Evolutionary conservation across 129 eudicot genomes (phyloP).

Genomic region (Flaveria ramosissima): DNA sequence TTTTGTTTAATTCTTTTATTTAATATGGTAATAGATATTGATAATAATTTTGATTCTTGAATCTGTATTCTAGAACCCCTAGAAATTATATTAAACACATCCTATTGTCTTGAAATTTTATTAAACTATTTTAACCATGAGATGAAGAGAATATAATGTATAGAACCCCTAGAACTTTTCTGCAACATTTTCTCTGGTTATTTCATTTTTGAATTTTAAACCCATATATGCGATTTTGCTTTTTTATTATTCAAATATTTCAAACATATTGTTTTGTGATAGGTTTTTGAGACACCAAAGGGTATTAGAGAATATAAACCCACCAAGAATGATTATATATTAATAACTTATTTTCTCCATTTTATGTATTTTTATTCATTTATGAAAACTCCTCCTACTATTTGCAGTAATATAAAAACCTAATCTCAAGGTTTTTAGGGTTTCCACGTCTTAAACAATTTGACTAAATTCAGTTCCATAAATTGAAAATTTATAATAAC

Average conservation of each 20-base stretch:
- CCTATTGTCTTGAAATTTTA: no score
- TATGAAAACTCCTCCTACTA: background rate
- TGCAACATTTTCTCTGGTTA: background rate
- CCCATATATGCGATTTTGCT: background rate
- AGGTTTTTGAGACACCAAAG: background rate
- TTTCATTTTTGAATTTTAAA: background rate
- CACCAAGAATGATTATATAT: no score
- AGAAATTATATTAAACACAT: no score
- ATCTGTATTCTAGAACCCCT: no score
- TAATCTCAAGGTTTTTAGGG: conserved; percentile 2
- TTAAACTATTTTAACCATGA: no score
- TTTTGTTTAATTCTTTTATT: background rate
- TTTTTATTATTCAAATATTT: background rate
- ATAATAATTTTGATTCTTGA: no score
- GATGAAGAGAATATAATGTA: no score
- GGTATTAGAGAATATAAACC: no score
- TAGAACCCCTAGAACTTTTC: no score
- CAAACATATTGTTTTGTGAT: background rate
- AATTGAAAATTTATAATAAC: background rate
- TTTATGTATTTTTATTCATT: background rate
- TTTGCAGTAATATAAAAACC: background rate
- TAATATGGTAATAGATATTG: no score
- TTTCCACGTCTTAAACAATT: background rate
- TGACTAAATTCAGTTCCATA: background rate
- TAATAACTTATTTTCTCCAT: no score